Percentiles rank a stretch among this genome's conserved stretches.
Conservation (phyloP, 495 filamentous ascomycete species). For the Penicillium ochrochloron region DNA sequence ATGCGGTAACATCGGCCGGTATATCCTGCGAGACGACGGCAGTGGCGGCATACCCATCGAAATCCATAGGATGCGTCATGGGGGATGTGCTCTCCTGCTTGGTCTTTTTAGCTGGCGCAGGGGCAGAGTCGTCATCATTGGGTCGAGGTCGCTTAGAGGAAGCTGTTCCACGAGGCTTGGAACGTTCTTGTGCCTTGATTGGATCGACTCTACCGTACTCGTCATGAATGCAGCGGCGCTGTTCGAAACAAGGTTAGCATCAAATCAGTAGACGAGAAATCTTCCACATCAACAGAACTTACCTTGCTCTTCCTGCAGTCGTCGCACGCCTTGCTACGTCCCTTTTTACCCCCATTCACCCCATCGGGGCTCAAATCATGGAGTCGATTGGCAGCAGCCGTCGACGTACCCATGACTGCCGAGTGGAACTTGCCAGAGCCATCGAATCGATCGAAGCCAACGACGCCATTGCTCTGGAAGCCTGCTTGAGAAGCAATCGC, state of each 20-base stretch:
- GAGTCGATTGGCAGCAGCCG: conserved; percentile 33
- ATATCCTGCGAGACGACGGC: conserved; percentile 23
- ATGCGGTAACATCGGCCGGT: conserved; percentile 13
- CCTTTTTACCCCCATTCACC: conserved; percentile 49
- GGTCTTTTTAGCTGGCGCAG: conserved; percentile 38
- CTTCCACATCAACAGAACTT: conserved; percentile 13
- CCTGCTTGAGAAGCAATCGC: conserved; percentile 49
- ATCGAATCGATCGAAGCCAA: conserved; percentile 38
- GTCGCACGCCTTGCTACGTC: conserved; percentile 66
- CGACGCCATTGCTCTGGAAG: conserved; percentile 33
- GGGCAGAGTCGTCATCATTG: conserved; percentile 40
- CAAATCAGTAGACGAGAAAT: background rate
- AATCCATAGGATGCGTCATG: conserved; percentile 24
- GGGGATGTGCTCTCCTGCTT: conserved; percentile 50
- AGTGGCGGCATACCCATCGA: conserved; percentile 24
- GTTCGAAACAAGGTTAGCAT: conserved; percentile 7
- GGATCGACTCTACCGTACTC: conserved; percentile 67
- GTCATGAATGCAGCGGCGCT: conserved; percentile 73
- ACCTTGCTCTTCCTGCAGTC: conserved; percentile 74
- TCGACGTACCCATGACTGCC: conserved; percentile 35
- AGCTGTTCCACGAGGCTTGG: conserved; percentile 59
- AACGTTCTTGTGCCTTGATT: conserved; percentile 61
- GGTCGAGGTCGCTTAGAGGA: conserved; percentile 53
- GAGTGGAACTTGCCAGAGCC: conserved; percentile 34
- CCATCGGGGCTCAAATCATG: conserved; percentile 46